Percentiles rank a stretch among this genome's conserved stretches.
phyloP scores from a whole-genome alignment of 805 yeast species.

The Hanseniaspora singularis region DNA sequence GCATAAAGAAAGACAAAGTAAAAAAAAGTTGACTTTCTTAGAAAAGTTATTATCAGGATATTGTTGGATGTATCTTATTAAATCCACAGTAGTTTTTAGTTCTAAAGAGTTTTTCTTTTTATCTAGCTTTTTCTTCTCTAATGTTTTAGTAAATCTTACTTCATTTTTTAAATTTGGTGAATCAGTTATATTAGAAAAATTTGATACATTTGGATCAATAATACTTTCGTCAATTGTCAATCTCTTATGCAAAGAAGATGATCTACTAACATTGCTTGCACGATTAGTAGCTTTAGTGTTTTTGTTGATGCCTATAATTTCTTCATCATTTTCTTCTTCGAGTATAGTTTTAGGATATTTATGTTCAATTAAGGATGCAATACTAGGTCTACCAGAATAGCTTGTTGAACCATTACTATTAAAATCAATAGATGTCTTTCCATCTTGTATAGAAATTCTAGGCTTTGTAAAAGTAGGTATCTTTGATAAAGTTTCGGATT shows the following conservation, averaged over 20 bases:
- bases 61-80: conserved; percentile 56
- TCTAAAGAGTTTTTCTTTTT: background rate
- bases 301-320: too few species aligned
- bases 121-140: background rate
- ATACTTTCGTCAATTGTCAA: conserved; percentile 2
- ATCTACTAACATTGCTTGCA: background rate
- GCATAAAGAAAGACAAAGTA: conserved; percentile 73
- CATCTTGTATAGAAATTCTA: conserved; percentile 5
- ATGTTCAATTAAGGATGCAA: conserved; percentile 34
- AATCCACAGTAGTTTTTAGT: conserved; percentile 47
- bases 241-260: background rate
- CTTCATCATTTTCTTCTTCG: conserved; percentile 15
- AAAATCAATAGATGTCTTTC: conserved; percentile 32
- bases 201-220: conserved; percentile 1
- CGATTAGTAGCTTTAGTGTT: too few species aligned
- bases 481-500: background rate
- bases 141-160: background rate
- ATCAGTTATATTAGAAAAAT: background rate
- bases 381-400: conserved; percentile 46
- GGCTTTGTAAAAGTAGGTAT: background rate
- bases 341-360: conserved; percentile 1
- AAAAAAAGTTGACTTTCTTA: conserved; percentile 61
- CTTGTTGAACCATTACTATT: conserved; percentile 33
- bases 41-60: conserved; percentile 63
- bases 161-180: conserved; percentile 5